A percentile compares a stretch with the other conserved stretches of the same genome.
phyloP scores from a whole-genome alignment of 768 basidiomycete genomes.

The Termitomyces sp. region DNA sequence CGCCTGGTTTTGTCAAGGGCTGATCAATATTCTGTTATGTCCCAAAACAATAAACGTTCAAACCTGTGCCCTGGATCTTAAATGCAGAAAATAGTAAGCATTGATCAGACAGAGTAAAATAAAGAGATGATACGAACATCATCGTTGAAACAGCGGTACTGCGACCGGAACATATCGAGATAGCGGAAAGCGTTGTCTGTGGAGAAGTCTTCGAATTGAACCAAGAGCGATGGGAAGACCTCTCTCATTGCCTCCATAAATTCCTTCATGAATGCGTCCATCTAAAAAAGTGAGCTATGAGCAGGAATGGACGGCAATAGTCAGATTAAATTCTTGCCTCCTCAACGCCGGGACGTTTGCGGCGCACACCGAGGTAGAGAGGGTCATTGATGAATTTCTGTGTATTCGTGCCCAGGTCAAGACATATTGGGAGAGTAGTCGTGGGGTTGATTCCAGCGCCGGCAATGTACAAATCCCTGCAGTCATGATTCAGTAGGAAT shows the following conservation, averaged over 20 bases:
- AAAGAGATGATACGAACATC: slow-evolving; percentile 47
- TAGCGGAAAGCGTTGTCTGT: slow-evolving; percentile 78
- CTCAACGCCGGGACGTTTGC: slow-evolving; percentile 39
- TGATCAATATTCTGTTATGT: slow-evolving; percentile 7
- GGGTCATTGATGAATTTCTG: slow-evolving; percentile 64
- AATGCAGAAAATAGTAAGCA: slow-evolving; percentile 4
- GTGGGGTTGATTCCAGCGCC: slow-evolving; percentile 61
- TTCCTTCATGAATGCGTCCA: slow-evolving; percentile 72
- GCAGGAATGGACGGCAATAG: not conserved
- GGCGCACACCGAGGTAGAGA: slow-evolving; percentile 69
- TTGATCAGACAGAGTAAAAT: not conserved
- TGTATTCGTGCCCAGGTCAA: slow-evolving; percentile 79
- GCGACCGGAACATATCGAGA: slow-evolving; percentile 56
- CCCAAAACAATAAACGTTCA: slow-evolving; percentile 1
- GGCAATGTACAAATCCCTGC: slow-evolving; percentile 66
- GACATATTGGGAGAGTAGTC: slow-evolving; percentile 60
- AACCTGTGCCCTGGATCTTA: slow-evolving; percentile 65
- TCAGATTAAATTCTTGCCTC: slow-evolving; percentile 29
- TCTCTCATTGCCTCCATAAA: slow-evolving; percentile 69
- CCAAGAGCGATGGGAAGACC: slow-evolving; percentile 61
- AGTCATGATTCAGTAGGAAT: not conserved
- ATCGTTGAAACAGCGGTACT: slow-evolving; percentile 67
- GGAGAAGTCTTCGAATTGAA: slow-evolving; percentile 79
- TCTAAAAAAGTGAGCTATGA: slow-evolving; percentile 29
- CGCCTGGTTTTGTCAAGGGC: slow-evolving; percentile 33